Conservation (phyloP, 306 rosid genomes). For the Senna siamea region DNA sequence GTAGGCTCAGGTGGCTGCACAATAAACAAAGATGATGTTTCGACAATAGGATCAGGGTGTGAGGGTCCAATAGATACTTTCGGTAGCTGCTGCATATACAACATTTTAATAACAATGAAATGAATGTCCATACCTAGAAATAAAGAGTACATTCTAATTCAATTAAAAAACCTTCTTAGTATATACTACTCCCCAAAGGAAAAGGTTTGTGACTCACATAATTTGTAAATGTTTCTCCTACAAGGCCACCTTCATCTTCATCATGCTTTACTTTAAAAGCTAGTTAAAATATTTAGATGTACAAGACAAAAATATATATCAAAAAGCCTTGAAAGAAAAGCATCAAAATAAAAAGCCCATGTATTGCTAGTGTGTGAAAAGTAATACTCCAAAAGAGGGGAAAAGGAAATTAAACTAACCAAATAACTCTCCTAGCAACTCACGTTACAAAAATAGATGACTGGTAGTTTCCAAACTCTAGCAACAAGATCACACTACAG, state of each 20-base stretch:
- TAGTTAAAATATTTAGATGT: constrained; percentile 56
- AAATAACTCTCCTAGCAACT: neutral
- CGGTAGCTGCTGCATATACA: constrained; percentile 81
- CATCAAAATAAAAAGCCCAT: neutral
- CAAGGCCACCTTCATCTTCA: constrained; percentile 96
- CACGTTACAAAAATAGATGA: neutral
- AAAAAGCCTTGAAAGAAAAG: neutral
- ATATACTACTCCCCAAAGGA: constrained; percentile 23
- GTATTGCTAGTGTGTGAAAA: neutral
- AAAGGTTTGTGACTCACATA: constrained; percentile 70
- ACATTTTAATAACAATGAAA: constrained; percentile 39
- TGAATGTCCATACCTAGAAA: constrained; percentile 39
- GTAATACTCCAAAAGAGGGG: neutral
- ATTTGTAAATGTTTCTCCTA: constrained; percentile 95
- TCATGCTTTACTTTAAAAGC: constrained; percentile 98
- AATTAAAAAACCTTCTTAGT: neutral
- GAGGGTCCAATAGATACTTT: constrained; percentile 90
- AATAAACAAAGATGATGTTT: constrained; percentile 93
- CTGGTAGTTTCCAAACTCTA: constrained; percentile 2
- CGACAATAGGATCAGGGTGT: constrained; percentile 97
- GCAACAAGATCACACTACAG: neutral
- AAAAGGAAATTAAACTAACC: neutral
- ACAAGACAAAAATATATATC: constrained; percentile 23
- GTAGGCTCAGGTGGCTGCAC: constrained; percentile 99
- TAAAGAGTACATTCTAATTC: constrained; percentile 32